phyloP scores from a whole-genome alignment of 306 rosid genomes.

The Sindora glabra region DNA sequence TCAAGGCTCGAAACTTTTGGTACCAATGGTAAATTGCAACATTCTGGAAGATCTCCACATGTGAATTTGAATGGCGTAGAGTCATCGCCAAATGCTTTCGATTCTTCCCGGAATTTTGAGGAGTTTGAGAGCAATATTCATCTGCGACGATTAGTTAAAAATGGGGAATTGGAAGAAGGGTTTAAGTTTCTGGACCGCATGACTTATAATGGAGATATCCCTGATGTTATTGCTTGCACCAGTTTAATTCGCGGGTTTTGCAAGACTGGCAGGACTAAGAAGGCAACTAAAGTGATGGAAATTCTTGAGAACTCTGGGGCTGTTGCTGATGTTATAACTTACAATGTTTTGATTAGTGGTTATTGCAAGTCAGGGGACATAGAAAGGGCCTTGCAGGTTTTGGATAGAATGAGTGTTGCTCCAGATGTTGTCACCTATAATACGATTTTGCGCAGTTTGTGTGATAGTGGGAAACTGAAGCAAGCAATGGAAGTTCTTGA shows the following conservation, averaged over 20 bases:
- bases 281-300: slow-evolving; percentile 63
- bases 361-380: slow-evolving; percentile 82
- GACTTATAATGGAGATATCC: slow-evolving; percentile 56
- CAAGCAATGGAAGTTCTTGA: slow-evolving; percentile 92
- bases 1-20: slow-evolving; percentile 40
- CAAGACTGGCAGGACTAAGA: slow-evolving; percentile 50
- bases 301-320: slow-evolving; percentile 75
- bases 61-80: slow-evolving; percentile 26
- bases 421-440: slow-evolving; percentile 88
- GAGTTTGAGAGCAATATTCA: slow-evolving; percentile 47
- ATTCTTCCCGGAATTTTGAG: slow-evolving; percentile 33
- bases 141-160: slow-evolving; percentile 51
- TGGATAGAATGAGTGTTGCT: slow-evolving; percentile 79
- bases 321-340: slow-evolving; percentile 71
- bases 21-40: slow-evolving; percentile 42
- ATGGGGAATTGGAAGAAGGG: slow-evolving; percentile 68
- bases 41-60: slow-evolving; percentile 14
- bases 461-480: slow-evolving; percentile 71
- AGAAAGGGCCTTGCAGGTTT: slow-evolving; percentile 55
- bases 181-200: slow-evolving; percentile 54
- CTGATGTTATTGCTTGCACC: slow-evolving; percentile 72
- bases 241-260: slow-evolving; percentile 79
- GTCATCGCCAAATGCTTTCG: slow-evolving; percentile 6
- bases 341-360: slow-evolving; percentile 80
- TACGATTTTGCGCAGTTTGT: slow-evolving; percentile 71